Conservation (phyloP, 768 basidiomycete genomes). For the Melanogaster broomeanus region DNA sequence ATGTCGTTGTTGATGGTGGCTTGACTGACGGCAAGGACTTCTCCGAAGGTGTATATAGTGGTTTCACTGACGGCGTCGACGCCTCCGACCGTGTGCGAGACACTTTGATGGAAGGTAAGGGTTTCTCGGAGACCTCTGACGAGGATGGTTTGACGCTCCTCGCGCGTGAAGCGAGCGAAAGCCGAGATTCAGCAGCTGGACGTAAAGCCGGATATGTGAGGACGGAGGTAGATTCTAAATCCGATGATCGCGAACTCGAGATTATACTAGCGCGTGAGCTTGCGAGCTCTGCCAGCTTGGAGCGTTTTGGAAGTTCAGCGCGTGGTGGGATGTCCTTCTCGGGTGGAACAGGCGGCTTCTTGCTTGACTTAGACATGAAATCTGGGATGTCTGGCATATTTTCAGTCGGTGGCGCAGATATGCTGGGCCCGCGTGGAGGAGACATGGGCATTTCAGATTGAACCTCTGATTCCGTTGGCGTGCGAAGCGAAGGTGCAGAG, state of each 20-base stretch:
- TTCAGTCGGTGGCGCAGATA: slow-evolving; percentile 45
- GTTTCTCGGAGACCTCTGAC: slow-evolving; percentile 21
- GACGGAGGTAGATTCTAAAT: slow-evolving; percentile 58
- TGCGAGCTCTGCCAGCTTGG: slow-evolving; percentile 70
- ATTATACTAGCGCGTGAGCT: slow-evolving; percentile 59
- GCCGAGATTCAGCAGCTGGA: slow-evolving; percentile 59
- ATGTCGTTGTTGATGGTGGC: slow-evolving; percentile 34
- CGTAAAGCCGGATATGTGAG: slow-evolving; percentile 72
- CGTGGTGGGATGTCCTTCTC: slow-evolving; percentile 24
- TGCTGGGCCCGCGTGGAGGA: slow-evolving; percentile 44
- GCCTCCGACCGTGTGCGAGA: slow-evolving; percentile 25
- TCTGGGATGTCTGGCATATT: slow-evolving; percentile 59
- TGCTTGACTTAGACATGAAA: slow-evolving; percentile 47
- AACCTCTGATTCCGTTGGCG: slow-evolving; percentile 39
- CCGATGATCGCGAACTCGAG: slow-evolving; percentile 55
- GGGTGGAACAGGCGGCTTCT: slow-evolving; percentile 25
- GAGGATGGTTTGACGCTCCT: slow-evolving; percentile 13
- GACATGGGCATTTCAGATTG: slow-evolving; percentile 36
- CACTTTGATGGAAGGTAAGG: slow-evolving; percentile 15
- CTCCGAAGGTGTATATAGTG: slow-evolving; percentile 17
- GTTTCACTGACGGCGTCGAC: slow-evolving; percentile 21
- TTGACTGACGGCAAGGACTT: slow-evolving; percentile 26
- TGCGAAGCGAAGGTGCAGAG: slow-evolving; percentile 53
- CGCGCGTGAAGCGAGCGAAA: slow-evolving; percentile 30
- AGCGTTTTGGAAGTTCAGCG: slow-evolving; percentile 43